These are phyloP conservation scores for Macrophomina phaseolina DNA, from an alignment of 2,329 filamentous ascomycete genomes.

Conservation along the genomic window DNA sequence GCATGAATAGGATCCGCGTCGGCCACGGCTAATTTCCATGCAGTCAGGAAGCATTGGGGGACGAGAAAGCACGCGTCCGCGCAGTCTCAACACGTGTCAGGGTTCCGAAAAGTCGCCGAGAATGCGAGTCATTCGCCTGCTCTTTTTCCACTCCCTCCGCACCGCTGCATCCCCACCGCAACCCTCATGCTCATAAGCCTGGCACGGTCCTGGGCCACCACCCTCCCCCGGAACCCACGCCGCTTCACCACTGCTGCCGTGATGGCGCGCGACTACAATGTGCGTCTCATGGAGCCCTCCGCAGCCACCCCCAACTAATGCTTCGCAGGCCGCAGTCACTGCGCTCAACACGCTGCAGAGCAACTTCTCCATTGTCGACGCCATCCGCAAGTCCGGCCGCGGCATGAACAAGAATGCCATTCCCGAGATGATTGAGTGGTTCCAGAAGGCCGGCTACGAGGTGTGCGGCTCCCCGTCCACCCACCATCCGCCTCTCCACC, in stretches of 20 bases:
- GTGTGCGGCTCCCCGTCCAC: conserved; percentile 53
- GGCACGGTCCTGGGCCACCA: conserved; percentile 15
- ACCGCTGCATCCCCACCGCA: not conserved
- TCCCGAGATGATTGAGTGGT: conserved; percentile 82
- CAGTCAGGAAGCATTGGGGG: not conserved
- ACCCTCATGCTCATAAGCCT: conserved; percentile 27
- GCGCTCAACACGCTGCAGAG: conserved; percentile 79
- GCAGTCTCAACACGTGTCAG: not conserved
- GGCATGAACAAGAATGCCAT: conserved; percentile 76
- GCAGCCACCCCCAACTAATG: not conserved
- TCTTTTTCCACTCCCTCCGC: conserved; percentile 16
- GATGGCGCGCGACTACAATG: conserved; percentile 32
- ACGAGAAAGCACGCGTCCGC: not conserved
- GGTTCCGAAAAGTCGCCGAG: conserved; percentile 11
- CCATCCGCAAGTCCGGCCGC: conserved; percentile 75
- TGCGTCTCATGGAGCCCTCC: not conserved
- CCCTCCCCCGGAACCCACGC: conserved; percentile 6
- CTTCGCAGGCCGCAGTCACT: conserved; percentile 67
- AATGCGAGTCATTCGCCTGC: conserved; percentile 9
- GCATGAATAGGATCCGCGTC: no score
- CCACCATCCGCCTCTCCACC: not conserved
- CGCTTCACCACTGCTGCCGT: conserved; percentile 13
- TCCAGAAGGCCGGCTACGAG: conserved; percentile 75
- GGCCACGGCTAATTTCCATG: no score
- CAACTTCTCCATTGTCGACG: conserved; percentile 78